Base-by-base conservation (phyloP, 306 rosid species). In the Cucurbita ficifolia region DNA sequence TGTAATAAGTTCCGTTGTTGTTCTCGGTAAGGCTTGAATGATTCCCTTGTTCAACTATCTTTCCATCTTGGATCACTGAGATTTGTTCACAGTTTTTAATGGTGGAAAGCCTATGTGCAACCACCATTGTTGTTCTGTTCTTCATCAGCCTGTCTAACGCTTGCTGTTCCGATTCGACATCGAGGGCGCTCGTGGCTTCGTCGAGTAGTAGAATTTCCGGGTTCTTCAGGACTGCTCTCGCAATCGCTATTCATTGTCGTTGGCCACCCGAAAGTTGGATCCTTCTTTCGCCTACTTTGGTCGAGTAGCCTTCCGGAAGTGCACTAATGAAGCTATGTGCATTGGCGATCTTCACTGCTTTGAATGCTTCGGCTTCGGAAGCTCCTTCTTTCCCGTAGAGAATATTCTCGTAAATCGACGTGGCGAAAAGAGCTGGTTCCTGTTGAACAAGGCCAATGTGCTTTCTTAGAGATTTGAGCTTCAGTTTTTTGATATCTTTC, bases 201-300 rank as follows among this genome's bases (percentile, higher is more conserved):
- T 94, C 97, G 0, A 94, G 83, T 8, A 94, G 79, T 81, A 94
- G 79, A 42, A 94, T 88, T 85, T 83, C 92, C 2, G 97, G 97
- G 82, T 89, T 89, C 81, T 90, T 94, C 8, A 94, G 24, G 62
- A 94, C 88, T 1, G 96, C 98, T 56, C 98, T 76, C 13, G 97
- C 99, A 14, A 94, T 91, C 79, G 99, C 99, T 8, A 94, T 88
- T 75, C 99, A 83, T 77, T 94, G 98, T 75, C 83, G 79, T 75
- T 94, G 97, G 5, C 98, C 98, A 17, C 98, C 97, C 1, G 97
- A 94, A 11, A 94, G 91, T 79, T 90, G 97, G 42, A 94, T 90
- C 7, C 98, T 97, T 81, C 98, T 50, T 79, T 94, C 98, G 0
- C 98, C 98, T 0, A 94, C 98, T 76, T 86, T 87, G n/a, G 98